A percentile compares a stretch with the other conserved stretches of the same genome.
phyloP scores from a whole-genome alignment of 306 rosid species.

The Quercus wislizeni region DNA sequence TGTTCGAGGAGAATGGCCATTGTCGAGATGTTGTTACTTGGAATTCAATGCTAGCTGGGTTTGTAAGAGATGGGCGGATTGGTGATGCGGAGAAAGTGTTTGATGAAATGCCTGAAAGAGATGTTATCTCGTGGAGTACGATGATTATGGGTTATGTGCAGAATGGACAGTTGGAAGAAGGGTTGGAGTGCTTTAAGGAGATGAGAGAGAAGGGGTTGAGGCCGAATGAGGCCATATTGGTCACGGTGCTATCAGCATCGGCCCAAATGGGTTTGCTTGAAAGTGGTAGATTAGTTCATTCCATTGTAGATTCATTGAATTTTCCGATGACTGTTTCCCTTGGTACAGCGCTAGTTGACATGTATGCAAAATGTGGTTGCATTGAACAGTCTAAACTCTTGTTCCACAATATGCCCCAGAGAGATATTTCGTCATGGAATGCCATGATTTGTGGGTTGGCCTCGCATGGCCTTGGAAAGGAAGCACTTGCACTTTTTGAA shows the following conservation, averaged over 20 bases:
- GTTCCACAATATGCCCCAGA: constrained; percentile 46
- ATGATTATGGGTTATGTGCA: constrained; percentile 77
- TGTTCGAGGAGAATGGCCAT: constrained; percentile 49
- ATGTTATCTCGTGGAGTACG: constrained; percentile 75
- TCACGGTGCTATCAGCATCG: constrained; percentile 52
- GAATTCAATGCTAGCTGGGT: constrained; percentile 59
- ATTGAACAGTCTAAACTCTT: constrained; percentile 52
- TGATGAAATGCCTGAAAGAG: constrained; percentile 61
- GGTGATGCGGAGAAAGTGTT: constrained; percentile 56
- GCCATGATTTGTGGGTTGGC: constrained; percentile 81
- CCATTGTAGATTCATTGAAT: constrained; percentile 41
- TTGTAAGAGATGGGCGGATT: constrained; percentile 47
- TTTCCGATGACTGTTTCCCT: constrained; percentile 43
- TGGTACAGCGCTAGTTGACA: constrained; percentile 71
- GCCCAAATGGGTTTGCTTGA: constrained; percentile 69
- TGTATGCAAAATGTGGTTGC: constrained; percentile 88
- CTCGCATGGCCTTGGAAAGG: constrained; percentile 55
- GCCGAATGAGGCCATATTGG: constrained; percentile 65
- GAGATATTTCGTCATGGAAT: constrained; percentile 73
- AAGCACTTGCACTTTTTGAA: constrained; percentile 52
- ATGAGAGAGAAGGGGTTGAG: constrained; percentile 47
- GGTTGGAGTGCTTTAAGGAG: constrained; percentile 53
- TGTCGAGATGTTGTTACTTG: constrained; percentile 67
- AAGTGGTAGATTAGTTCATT: constrained; percentile 52
- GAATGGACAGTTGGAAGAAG: constrained; percentile 51